phyloP scores from a whole-genome alignment of 2,329 filamentous ascomycete genomes.

The Penicillium sp. region DNA sequence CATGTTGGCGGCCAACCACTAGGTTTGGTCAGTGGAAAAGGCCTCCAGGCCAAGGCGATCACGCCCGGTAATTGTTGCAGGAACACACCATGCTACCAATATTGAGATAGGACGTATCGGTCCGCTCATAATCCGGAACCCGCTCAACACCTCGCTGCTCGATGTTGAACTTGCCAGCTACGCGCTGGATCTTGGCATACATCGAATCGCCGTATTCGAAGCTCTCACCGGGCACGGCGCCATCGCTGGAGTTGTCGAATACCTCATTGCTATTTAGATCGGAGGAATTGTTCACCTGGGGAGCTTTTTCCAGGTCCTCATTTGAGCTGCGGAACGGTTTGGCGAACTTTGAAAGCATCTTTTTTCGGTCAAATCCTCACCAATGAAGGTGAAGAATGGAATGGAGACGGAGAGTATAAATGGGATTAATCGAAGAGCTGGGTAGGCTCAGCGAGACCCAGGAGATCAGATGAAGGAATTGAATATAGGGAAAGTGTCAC shows the following conservation, averaged over 20 bases:
- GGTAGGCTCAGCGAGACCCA: slow-evolving; percentile 18
- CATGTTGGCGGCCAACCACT: slow-evolving; percentile 79
- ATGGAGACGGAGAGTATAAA: background rate
- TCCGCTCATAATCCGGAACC: slow-evolving; percentile 67
- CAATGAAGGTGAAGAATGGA: slow-evolving; percentile 14
- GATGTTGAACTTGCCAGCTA: slow-evolving; percentile 64
- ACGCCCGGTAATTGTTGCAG: slow-evolving; percentile 9
- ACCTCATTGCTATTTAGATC: slow-evolving; percentile 30
- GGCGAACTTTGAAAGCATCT: slow-evolving; percentile 12
- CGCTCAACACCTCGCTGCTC: slow-evolving; percentile 75
- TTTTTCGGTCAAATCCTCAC: slow-evolving; percentile 6
- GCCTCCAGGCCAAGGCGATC: slow-evolving; percentile 6
- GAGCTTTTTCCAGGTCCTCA: slow-evolving; percentile 34
- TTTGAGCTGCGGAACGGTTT: slow-evolving; percentile 21
- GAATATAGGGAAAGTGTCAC: slow-evolving; percentile 11
- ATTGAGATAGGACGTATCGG: slow-evolving; percentile 62
- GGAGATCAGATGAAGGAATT: slow-evolving; percentile 11
- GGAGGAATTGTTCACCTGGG: slow-evolving; percentile 25
- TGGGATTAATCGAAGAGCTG: slow-evolving; percentile 16
- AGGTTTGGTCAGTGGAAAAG: slow-evolving; percentile 24
- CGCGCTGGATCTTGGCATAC: slow-evolving; percentile 59
- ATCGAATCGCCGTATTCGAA: slow-evolving; percentile 56
- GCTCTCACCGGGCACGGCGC: slow-evolving; percentile 56
- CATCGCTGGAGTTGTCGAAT: slow-evolving; percentile 21
- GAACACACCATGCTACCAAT: slow-evolving; percentile 67